These are phyloP conservation scores for Solanum medicagineum DNA, from an alignment of 257 asterid genomes.

Conservation along the genomic window DNA sequence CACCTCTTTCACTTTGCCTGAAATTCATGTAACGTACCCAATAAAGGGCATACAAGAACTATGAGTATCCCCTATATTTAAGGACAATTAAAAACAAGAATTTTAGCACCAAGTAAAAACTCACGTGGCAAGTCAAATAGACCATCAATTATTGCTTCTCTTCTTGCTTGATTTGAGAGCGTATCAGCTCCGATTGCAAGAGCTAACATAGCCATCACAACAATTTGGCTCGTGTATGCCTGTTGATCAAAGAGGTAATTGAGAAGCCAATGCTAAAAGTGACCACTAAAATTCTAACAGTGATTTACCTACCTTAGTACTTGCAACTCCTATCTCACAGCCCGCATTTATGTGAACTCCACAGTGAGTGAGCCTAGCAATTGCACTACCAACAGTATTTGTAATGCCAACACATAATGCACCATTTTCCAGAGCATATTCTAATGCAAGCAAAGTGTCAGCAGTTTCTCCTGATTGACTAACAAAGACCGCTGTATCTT, in stretches of 20 bases:
- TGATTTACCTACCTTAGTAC: conserved; percentile 60
- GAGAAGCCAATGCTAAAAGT: background rate
- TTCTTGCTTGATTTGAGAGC: conserved; percentile 63
- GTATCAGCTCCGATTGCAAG: conserved; percentile 89
- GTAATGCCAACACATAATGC: conserved; percentile 98
- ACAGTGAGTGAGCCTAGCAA: conserved; percentile 92
- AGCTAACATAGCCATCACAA: conserved; percentile 96
- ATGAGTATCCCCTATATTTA: background rate
- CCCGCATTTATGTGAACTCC: conserved; percentile 99
- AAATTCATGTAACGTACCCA: conserved; percentile 10
- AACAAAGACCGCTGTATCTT: conserved; percentile 88
- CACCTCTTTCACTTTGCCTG: conserved; percentile 82
- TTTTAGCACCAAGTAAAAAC: conserved; percentile 6
- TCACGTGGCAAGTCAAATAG: conserved; percentile 81
- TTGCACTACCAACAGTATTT: conserved; percentile 96
- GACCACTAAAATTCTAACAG: background rate
- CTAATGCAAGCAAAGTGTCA: conserved; percentile 84
- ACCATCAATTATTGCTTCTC: conserved; percentile 87
- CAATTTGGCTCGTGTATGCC: conserved; percentile 98
- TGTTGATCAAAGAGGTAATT: conserved; percentile 16
- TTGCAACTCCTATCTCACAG: conserved; percentile 97
- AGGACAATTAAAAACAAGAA: background rate
- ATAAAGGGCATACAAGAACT: background rate
- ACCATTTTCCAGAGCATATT: conserved; percentile 89
- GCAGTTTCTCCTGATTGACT: conserved; percentile 99